phyloP scores from a whole-genome alignment of 2,329 filamentous ascomycete genomes.

The Sclerotinia spermophila region DNA sequence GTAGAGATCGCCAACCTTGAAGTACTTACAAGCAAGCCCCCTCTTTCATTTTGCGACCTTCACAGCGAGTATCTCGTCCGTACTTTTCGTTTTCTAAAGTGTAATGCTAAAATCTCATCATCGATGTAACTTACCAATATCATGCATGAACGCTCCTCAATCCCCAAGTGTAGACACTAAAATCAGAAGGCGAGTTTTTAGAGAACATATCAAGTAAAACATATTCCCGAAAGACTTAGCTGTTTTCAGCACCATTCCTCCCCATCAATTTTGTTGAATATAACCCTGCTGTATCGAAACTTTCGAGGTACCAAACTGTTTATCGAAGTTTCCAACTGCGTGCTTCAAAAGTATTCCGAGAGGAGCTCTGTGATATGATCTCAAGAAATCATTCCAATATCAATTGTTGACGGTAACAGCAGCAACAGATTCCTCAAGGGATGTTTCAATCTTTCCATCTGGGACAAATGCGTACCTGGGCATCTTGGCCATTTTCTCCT shows the following conservation, averaged over 20 bases:
- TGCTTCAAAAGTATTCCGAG: background rate
- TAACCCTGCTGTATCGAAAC: background rate
- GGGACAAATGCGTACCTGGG: slow-evolving; percentile 69
- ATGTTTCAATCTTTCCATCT: slow-evolving; percentile 38
- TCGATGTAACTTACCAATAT: slow-evolving; percentile 25
- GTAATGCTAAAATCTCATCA: slow-evolving; percentile 2
- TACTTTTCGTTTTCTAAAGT: slow-evolving; percentile 9
- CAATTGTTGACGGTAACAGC: slow-evolving; percentile 29
- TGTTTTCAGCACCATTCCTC: slow-evolving; percentile 23
- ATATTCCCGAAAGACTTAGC: slow-evolving; percentile 32
- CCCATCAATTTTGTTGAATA: slow-evolving; percentile 13
- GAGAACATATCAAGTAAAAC: slow-evolving; percentile 24
- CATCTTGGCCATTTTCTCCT: slow-evolving; percentile 82
- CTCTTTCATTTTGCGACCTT: background rate
- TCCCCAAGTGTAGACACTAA: slow-evolving; percentile 26
- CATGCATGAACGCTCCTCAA: slow-evolving; percentile 15
- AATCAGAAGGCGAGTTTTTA: slow-evolving; percentile 25
- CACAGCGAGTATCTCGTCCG: background rate
- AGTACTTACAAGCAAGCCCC: slow-evolving; percentile 34
- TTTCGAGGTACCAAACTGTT: background rate
- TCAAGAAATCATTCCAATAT: slow-evolving; percentile 7
- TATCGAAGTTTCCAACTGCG: background rate
- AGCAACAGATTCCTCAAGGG: slow-evolving; percentile 32
- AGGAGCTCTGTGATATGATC: background rate
- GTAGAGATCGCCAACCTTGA: slow-evolving; percentile 36